These are phyloP conservation scores for Pseudotsuga menziesii DNA, from an alignment of 75 land plant species.

Conservation along the genomic window DNA sequence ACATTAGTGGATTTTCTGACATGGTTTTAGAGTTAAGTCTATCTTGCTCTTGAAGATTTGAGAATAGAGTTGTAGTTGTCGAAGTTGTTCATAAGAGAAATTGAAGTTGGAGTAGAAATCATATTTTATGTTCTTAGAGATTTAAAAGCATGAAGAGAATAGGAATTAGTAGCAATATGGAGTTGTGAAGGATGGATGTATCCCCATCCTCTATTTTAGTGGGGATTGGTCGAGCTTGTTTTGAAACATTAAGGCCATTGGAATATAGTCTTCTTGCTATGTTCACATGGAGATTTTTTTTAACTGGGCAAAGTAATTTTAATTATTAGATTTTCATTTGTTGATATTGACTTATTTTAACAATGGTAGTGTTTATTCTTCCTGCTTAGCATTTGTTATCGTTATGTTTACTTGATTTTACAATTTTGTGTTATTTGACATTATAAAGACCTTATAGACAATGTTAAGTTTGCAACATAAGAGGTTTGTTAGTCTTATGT, in stretches of 20 bases:
- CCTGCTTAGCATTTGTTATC: background rate
- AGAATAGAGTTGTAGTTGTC: too few species aligned
- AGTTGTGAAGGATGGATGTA: too few species aligned
- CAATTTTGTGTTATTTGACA: background rate
- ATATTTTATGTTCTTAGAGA: too few species aligned
- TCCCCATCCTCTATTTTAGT: too few species aligned
- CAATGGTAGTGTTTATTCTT: background rate
- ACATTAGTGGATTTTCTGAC: too few species aligned
- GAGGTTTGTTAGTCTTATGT: background rate
- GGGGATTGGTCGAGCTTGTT: slow-evolving; percentile 95
- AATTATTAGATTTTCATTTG: background rate
- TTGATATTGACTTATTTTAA: background rate
- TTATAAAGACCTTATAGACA: background rate
- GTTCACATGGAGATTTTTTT: slow-evolving; percentile 83
- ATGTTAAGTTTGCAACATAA: background rate
- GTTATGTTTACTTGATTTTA: background rate
- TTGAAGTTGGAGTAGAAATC: too few species aligned
- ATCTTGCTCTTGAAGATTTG: too few species aligned
- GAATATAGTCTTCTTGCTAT: slow-evolving; percentile 98
- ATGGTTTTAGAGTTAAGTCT: too few species aligned
- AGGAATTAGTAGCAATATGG: too few species aligned
- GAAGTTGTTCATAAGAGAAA: too few species aligned
- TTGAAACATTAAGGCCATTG: slow-evolving; percentile 90
- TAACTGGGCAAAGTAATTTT: slow-evolving; percentile 50
- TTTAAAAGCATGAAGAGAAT: too few species aligned